Evolutionary conservation across 768 basidiomycete species (phyloP), one percentile per base, ranked within the genome.

Genomic region (Serendipita sp.): DNA sequence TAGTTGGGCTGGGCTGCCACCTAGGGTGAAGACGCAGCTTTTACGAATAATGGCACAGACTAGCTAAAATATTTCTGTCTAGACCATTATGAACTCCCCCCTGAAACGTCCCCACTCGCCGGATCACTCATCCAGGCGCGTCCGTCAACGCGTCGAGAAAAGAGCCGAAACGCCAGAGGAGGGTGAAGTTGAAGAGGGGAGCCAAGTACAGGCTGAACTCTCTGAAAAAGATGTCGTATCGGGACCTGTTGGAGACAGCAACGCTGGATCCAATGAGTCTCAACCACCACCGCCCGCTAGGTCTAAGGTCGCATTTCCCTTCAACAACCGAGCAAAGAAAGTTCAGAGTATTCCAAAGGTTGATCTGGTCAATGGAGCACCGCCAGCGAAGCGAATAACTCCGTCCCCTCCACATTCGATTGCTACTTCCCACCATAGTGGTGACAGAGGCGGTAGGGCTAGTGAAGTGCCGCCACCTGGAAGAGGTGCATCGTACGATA

Each of bases 261-360:
- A 9, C 9, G 45, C n/a, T 28, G 45, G 20, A 20, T n/a, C 20
- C 14, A 24, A 26, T 22, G 53, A 58, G 11, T 24, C 17, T 4
- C 11, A 30, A 33, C 26, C 53, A 31, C 24, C 20, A 26, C 20
- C 45, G 20, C 20, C 45, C 20, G 53, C 24, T 24, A 68, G 69
- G 56, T 51, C 74, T 20, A 82, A 80, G 68, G 78, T 87, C 24
- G 81, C 84, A 7, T 89, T 87, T 72, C 88, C 88, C 0, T 89
- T 90, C 75, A 90, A 89, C 73, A 38, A 38, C 14, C 72, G 73
- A 61, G 53, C 60, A 13, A 58, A 26, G 3, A 41, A 42, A 28
- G 53, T 43, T 16, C 42, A 60, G 34, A 14, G 58, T 9, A 24
- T 58, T 53, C 64, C 26, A 38, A 58, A 43, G 22, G 53, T 31